Evolutionary conservation across 495 filamentous ascomycete species (phyloP).

Genomic region (Stereocaulon alpinum): DNA sequence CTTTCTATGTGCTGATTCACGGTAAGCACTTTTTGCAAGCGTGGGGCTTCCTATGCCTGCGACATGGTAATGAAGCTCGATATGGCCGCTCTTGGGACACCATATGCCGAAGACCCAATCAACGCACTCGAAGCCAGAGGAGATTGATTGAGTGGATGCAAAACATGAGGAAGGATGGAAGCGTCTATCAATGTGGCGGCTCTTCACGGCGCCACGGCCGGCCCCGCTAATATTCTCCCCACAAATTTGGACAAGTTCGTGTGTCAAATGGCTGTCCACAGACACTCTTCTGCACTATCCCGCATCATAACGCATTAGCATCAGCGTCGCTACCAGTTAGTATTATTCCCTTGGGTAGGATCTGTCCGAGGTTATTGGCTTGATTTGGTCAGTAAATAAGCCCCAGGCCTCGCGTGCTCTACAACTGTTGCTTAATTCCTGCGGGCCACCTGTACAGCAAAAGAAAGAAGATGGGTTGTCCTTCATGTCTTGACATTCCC

Average conservation of each 20-base stretch:
- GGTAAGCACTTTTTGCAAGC: not conserved
- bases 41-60: too few species aligned
- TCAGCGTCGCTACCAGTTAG: not conserved
- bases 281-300: not conserved
- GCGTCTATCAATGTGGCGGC: slow-evolving; percentile 8
- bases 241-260: not conserved
- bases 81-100: too few species aligned
- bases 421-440: not conserved
- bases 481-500: not conserved
- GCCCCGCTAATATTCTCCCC: not conserved
- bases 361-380: not conserved
- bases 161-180: too few species aligned
- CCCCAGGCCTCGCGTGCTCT: not conserved
- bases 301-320: not conserved
- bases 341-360: not conserved
- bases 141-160: too few species aligned
- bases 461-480: not conserved
- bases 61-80: too few species aligned
- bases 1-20: not conserved
- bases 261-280: not conserved
- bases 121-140: too few species aligned
- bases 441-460: not conserved
- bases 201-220: slow-evolving; percentile 7
- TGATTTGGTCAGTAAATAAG: not conserved
- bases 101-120: too few species aligned